Evolutionary conservation across 1,284 basidiomycete species (phyloP), one percentile per base, ranked within the genome.

Genomic region (Malassezia globosa): DNA sequence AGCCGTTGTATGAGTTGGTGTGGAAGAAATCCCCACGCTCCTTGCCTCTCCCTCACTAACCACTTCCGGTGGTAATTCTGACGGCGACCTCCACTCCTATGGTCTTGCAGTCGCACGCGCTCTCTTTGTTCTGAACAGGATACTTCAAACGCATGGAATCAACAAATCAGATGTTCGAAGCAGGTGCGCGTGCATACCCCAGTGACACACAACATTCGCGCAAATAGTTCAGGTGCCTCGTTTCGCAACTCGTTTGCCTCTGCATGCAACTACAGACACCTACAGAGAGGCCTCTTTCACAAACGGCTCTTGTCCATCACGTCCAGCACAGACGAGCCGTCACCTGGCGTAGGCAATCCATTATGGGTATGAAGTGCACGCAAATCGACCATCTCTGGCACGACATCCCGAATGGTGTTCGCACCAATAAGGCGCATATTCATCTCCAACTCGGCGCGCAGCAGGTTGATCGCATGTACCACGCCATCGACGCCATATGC

Each of bases 401-500:
- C 79, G 36, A 92, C 75, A 48, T 89, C 80, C 7, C 76, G 69
- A 13, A 92, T 72, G 38, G 74, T 79, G n/a, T 76, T 77, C 14
- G 81, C 85, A 31, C 88, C 88, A 3, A 89, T 72, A 19, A 87
- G 75, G 47, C 80, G 76, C 85, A 94, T 87, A 0, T 80, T 81
- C 3, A 81, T 81, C 35, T 81, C 71, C 31, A 92, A 85, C 75
- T 94, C 88, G 41, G 83, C 81, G 59, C 82, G 76, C 57, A 92
- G 72, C 35, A 92, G 76, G n/a, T 73, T 65, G 13, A 75, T 77
- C 24, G 83, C 77, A 65, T 84, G 84, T 31, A 81, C 76, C 11
- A 88, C 86, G 1, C 89, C 89, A 7, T 79, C 78, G 56, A 82
- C 80, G 1, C 87, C 88, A 50, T 87, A 90, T 4, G 85, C 85